Evolutionary conservation across 2,329 filamentous ascomycete genomes (phyloP), one percentile per base, ranked within the genome.

Genomic region (Aspergillus eucalypticola): DNA sequence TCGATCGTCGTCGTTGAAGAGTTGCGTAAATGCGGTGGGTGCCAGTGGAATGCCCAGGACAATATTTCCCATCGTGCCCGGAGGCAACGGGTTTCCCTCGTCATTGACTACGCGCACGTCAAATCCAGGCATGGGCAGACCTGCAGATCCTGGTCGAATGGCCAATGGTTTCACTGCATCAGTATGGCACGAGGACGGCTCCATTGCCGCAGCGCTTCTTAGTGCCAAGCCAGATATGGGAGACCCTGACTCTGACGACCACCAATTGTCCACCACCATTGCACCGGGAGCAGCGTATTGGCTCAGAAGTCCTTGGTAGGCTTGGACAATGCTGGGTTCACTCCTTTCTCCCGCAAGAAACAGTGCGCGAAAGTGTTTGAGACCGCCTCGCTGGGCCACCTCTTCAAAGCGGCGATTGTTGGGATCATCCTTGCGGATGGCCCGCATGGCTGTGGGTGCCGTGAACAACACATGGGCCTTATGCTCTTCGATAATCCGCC

Each of bases 291-390:
- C 88, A 29, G 85, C 90, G 70, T 92, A 86, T 61, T 84, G 80
- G 5, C 79, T 74, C 5, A 97, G 78, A 3, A 96, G 82, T 5
- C 86, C 81, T 71, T 96, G 90, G 71, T 96, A 96, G 80, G 89
- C 88, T 17, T 85, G 85, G 3, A 97, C 83, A 67, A 97, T 92
- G 55, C 88, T 89, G 1, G 93, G 93, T 70, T 97, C 94, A 35
- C 91, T 96, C 41, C 93, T 83, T 73, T 98, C 93, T 7, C 93
- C 93, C 0, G 93, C 94, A 1, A 97, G 82, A 76, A 96, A 97
- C 5, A 97, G 79, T 0, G 86, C 91, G 48, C 85, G 84, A 29
- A 96, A 81, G 2, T 83, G 85, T 66, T 82, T 87, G n/a, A 97
- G 78, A 0, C 91, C 91, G 10, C 88, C 88, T 39, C 85, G 82